Base-by-base conservation (phyloP, 2,329 filamentous ascomycete genomes). In the Boeremia exigua region DNA sequence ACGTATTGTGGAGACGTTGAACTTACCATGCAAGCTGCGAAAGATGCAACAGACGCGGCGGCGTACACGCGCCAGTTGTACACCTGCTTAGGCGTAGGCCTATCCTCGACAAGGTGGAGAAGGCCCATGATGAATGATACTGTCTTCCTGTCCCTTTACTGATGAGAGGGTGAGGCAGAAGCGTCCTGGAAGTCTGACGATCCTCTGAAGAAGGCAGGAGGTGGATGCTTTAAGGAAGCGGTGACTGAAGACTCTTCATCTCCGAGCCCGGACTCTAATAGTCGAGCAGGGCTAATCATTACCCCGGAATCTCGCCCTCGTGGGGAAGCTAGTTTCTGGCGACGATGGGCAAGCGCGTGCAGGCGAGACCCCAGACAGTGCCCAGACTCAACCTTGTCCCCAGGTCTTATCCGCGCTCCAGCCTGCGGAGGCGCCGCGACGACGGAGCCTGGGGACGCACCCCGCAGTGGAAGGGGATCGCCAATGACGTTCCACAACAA, bases 41-140 rank as follows among this genome's bases (percentile, higher is more conserved):
- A 83, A 10, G 80, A 83, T 28, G 82, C 82, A 28, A 84, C 78
- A 5, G 77, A 75, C 10, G 83, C 82, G 33, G 80, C 79, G 12
- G 80, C 75, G 66, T 84, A 85, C 30, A 85, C 79, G 43, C 79
- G 75, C 82, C 82, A 85, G 71, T 85, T 85, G 78, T 85, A 85
- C 55, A 85, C 82, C 50, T 76, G 75, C 68, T 78, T 80, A 23
- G 82, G 83, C 58, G 82, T 85, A 28, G 82, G 82, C 65, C 83
- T 63, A 39, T 73, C 70, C 61, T 73, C 69, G 49, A 71, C 63
- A 37, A 71, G 60, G 48, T 63, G 53, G 56, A 71, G 66, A 44
- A 70, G 59, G 46, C 69, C 69, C 69, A 71, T 71, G 23, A 34
- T 14, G 48, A 56, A 14, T 28, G 28, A 36, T 30, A 30, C 34